phyloP scores from a whole-genome alignment of 2,329 filamentous ascomycete genomes.

The Colletotrichum cereale region DNA sequence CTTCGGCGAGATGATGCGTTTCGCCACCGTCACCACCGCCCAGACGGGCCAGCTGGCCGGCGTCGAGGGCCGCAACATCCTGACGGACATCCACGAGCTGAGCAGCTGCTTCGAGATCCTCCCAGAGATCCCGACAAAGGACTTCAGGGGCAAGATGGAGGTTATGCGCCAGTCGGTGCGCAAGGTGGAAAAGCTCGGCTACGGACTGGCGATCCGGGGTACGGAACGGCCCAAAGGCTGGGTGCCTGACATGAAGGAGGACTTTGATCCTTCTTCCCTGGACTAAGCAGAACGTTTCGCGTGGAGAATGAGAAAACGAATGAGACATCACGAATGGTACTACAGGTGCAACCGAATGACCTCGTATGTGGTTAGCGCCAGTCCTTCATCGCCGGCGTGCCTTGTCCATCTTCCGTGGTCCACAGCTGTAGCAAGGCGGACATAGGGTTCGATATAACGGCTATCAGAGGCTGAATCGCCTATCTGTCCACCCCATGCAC shows the following conservation, averaged over 20 bases:
- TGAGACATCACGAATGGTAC: neutral
- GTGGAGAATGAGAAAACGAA: neutral
- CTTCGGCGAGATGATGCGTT: conserved; percentile 96
- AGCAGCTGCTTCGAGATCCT: conserved; percentile 82
- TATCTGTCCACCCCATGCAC: no score
- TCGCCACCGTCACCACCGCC: conserved; percentile 89
- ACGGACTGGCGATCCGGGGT: conserved; percentile 87
- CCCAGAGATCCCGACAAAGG: conserved; percentile 67
- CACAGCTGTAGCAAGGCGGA: no score
- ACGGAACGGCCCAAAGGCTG: conserved; percentile 92
- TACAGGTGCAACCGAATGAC: neutral
- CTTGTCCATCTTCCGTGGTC: no score
- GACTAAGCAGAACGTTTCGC: conserved; percentile 3
- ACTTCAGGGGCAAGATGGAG: conserved; percentile 82
- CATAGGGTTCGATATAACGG: no score
- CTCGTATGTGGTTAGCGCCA: neutral
- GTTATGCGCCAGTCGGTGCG: conserved; percentile 90
- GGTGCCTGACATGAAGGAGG: conserved; percentile 78
- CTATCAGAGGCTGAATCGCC: no score
- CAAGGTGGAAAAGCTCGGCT: conserved; percentile 93
- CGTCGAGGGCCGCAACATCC: conserved; percentile 66
- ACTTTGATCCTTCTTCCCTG: conserved; percentile 31
- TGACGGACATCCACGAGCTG: conserved; percentile 84
- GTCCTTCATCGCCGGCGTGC: neutral
- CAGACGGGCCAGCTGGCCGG: conserved; percentile 71